A percentile compares a stretch with the other conserved stretches of the same genome.
phyloP scores from a whole-genome alignment of 192 early-diverging fungal species.

The Coemansia sp. region DNA sequence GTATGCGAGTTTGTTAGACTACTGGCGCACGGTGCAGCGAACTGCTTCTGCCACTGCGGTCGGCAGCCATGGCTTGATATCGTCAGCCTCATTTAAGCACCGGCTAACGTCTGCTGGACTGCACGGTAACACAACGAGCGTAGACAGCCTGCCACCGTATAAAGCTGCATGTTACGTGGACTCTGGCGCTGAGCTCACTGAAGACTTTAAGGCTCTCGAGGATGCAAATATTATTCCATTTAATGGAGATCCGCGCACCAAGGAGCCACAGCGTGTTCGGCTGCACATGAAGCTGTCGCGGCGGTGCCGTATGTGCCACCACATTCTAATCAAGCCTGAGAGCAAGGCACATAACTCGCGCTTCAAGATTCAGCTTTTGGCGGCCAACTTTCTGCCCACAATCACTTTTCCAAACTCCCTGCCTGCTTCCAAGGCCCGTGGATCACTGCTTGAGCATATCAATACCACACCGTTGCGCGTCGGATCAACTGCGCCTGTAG shows the following conservation, averaged over 20 bases:
- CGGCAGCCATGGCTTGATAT: background rate
- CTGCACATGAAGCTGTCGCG: conserved; percentile 85
- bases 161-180: conserved; percentile 15
- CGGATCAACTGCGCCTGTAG: conserved; percentile 48
- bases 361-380: conserved; percentile 89
- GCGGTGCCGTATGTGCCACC: conserved; percentile 82
- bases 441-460: conserved; percentile 9
- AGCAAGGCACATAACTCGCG: conserved; percentile 83
- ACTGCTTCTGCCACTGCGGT: conserved; percentile 24
- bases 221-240: conserved; percentile 54
- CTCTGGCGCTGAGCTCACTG: conserved; percentile 12
- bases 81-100: conserved; percentile 20
- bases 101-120: conserved; percentile 12
- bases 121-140: background rate
- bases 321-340: conserved; percentile 90
- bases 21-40: conserved; percentile 79
- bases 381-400: conserved; percentile 76
- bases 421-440: conserved; percentile 4
- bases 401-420: conserved; percentile 37
- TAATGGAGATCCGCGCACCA: conserved; percentile 42
- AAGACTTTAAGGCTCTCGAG: conserved; percentile 16
- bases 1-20: conserved; percentile 78
- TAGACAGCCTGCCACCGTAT: conserved; percentile 20
- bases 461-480: conserved; percentile 36
- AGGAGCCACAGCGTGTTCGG: conserved; percentile 78